A percentile compares a stretch with the other conserved stretches of the same genome.
phyloP scores from a whole-genome alignment of 495 filamentous ascomycete genomes.

The Amniculicola lignicola region DNA sequence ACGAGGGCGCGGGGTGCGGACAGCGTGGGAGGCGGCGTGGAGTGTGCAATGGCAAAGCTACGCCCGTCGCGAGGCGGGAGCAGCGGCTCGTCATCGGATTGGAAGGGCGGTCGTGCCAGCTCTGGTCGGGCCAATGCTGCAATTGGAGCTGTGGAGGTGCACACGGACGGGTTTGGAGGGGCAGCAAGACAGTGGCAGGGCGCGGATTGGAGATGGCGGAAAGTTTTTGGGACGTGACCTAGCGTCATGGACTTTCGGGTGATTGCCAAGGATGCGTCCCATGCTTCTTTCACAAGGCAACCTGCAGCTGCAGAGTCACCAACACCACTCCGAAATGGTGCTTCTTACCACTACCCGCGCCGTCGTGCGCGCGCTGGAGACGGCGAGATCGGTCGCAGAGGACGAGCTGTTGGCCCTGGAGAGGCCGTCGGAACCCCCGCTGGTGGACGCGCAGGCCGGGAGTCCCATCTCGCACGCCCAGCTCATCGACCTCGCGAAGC shows the following conservation, averaged over 20 bases:
- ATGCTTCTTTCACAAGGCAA: too few species aligned
- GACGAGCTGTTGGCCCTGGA: conserved; percentile 17
- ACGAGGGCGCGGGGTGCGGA: conserved; percentile 3
- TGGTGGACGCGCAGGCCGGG: conserved; percentile 52
- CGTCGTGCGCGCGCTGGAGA: conserved; percentile 62
- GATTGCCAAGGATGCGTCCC: too few species aligned
- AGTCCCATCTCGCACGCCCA: conserved; percentile 78
- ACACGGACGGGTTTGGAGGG: too few species aligned
- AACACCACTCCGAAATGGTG: conserved; percentile 73
- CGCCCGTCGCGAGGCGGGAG: conserved; percentile 27
- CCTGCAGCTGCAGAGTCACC: too few species aligned
- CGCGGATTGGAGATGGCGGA: too few species aligned
- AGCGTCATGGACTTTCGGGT: too few species aligned
- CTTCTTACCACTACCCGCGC: conserved; percentile 69
- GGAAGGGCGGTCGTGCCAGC: neutral
- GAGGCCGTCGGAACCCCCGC: conserved; percentile 42
- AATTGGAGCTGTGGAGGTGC: conserved; percentile 11
- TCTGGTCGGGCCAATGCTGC: neutral
- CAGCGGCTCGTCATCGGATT: conserved; percentile 30
- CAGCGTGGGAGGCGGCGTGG: neutral
- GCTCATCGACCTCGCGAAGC: conserved; percentile 63
- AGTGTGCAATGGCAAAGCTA: too few species aligned
- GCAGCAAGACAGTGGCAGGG: too few species aligned
- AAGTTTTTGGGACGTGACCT: too few species aligned
- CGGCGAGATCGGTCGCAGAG: conserved; percentile 25